Evolutionary conservation across 345 rosid species (phyloP), one percentile per base, ranked within the genome.

Genomic region (Capsella bursapastoris): DNA sequence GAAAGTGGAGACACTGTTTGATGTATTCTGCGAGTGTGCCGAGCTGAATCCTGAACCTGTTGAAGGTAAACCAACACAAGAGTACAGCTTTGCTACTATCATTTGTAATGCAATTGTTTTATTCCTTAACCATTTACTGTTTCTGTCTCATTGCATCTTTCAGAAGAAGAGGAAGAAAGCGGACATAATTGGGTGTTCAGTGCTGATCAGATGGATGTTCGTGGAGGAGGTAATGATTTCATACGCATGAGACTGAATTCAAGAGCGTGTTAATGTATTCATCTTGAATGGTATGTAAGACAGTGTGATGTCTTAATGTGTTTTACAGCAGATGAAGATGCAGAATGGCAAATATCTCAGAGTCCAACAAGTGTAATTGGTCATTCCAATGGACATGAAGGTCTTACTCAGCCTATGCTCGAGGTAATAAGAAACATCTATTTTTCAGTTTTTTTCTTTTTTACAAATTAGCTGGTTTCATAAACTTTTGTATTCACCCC

Each of bases 31-130:
- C 4, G 90, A 92, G 79, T 88, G 99, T 57, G 96, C 98, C 16
- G 97, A 90, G 83, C 84, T 96, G 47, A 96, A 96, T 86, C 98
- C 99, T 1, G 96, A 92, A 68, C 96, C 92, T 12, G 55, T 86
- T 62, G 89, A 86, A 79, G 97, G 97, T 92, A 81, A 79, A 80
- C 6, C 45, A 13, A 47, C 43, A 2, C 35, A 31, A 4, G 8
- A 40, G 5, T 8, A 3, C 6, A 64, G 2, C 45, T 34, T 70
- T 64, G 31, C 60, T 50, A 18, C 9, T 64, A 2, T 34, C 27
- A 3, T 15, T 13, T 15, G 15, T 12, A 2, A 40, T 38, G 61
- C 32, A 7, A 3, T 7, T 2, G 64, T 29, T 29, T 49, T 1
- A 35, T 31, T 40, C 0, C 47, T 0, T 12, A 4, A 50, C 43